phyloP scores from a whole-genome alignment of 2,329 filamentous ascomycete species.

The Paecilomyces sp. region DNA sequence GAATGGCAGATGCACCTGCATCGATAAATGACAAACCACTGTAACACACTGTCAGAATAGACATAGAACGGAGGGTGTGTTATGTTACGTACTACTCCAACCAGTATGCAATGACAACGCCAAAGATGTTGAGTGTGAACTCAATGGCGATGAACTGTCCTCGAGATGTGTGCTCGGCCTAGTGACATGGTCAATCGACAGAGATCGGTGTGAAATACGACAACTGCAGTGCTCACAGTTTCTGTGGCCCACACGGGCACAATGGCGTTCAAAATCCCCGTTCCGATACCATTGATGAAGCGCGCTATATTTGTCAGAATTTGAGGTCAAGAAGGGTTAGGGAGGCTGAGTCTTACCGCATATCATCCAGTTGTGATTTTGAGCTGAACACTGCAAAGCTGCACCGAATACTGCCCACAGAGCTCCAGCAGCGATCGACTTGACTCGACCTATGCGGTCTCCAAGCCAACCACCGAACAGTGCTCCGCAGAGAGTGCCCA shows the following conservation, averaged over 20 bases:
- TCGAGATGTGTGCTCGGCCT: slow-evolving; percentile 55
- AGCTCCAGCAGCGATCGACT: slow-evolving; percentile 54
- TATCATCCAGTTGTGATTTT: slow-evolving; percentile 64
- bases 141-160: slow-evolving; percentile 65
- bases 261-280: slow-evolving; percentile 63
- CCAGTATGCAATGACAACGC: slow-evolving; percentile 60
- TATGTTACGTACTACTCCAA: slow-evolving; percentile 38
- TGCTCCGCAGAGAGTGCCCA: slow-evolving; percentile 58
- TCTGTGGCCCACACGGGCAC: slow-evolving; percentile 67
- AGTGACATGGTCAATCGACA: not conserved
- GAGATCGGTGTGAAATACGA: not conserved
- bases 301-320: slow-evolving; percentile 36
- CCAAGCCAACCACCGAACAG: slow-evolving; percentile 58
- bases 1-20: slow-evolving; percentile 50
- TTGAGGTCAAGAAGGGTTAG: not conserved
- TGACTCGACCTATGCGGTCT: slow-evolving; percentile 56
- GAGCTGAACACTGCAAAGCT: slow-evolving; percentile 56
- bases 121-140: slow-evolving; percentile 67
- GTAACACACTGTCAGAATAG: slow-evolving; percentile 6
- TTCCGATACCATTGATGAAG: slow-evolving; percentile 58
- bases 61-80: not conserved
- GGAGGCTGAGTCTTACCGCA: slow-evolving; percentile 41
- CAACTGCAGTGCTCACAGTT: slow-evolving; percentile 31
- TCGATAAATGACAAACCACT: slow-evolving; percentile 55
- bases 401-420: slow-evolving; percentile 56